These are phyloP conservation scores for Globisporangium viniferum DNA, from an alignment of 352 stramenopile genomes.

Conservation along the genomic window DNA sequence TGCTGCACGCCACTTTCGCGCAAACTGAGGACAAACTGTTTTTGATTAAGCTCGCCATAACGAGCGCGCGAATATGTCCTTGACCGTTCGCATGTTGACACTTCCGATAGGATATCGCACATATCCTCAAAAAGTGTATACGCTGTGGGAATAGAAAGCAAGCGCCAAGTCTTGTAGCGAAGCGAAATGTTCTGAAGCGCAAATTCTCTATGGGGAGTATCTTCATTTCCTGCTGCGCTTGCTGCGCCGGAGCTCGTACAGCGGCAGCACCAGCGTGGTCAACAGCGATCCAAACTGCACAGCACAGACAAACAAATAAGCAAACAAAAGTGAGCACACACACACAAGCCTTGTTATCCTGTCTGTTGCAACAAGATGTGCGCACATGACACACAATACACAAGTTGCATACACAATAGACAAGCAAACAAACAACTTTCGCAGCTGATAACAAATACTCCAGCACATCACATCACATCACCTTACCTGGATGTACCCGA, in stretches of 20 bases:
- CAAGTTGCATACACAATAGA: conserved; percentile 13
- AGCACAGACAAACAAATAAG: conserved; percentile 5
- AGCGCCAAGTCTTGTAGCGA: neutral
- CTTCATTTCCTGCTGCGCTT: conserved; percentile 3
- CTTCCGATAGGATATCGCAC: neutral
- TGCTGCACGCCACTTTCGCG: neutral
- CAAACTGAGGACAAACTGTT: neutral
- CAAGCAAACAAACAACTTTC: neutral
- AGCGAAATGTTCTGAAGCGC: neutral
- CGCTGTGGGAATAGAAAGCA: neutral
- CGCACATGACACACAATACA: conserved; percentile 1
- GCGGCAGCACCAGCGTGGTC: conserved; percentile 42
- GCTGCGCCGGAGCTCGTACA: conserved; percentile 41
- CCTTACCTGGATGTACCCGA: conserved; percentile 46
- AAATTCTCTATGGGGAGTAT: neutral
- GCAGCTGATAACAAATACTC: neutral
- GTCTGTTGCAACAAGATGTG: conserved; percentile 2
- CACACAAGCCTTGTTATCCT: neutral
- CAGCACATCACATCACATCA: neutral
- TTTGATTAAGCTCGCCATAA: neutral
- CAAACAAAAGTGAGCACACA: neutral
- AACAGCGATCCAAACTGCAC: conserved; percentile 44
- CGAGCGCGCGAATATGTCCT: no score
- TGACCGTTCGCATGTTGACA: no score
- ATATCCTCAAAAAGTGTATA: neutral